Evolutionary conservation across 306 rosid species (phyloP).

Genomic region (Betula pendula): DNA sequence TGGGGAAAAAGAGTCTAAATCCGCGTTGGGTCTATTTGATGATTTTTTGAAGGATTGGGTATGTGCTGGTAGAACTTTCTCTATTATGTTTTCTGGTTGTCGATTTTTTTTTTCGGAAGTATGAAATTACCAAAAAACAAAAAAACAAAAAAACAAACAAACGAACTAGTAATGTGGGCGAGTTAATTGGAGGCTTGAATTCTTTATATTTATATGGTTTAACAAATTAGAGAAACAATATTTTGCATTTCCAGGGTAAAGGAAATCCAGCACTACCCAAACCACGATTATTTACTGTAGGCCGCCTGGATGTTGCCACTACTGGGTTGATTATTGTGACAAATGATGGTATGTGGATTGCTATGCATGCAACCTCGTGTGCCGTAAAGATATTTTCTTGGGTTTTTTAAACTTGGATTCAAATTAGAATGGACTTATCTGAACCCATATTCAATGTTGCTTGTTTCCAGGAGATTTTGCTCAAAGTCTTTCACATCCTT

Average conservation of each 20-base stretch:
- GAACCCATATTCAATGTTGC: conserved; percentile 27
- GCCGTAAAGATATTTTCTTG: neutral
- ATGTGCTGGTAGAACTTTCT: conserved; percentile 33
- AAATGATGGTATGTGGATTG: conserved; percentile 68
- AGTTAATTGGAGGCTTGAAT: conserved; percentile 5
- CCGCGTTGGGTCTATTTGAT: conserved; percentile 69
- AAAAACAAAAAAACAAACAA: too few relatives aligned
- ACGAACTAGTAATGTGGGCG: neutral
- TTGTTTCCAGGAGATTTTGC: conserved; percentile 68
- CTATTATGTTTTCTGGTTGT: neutral
- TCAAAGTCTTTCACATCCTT: conserved; percentile 85
- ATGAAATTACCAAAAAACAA: neutral
- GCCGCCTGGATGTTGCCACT: conserved; percentile 98
- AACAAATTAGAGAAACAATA: neutral
- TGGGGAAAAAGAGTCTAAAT: conserved; percentile 73
- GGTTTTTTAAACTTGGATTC: conserved; percentile 8
- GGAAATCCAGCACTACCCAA: conserved; percentile 59
- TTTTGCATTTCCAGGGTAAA: conserved; percentile 57
- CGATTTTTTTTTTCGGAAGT: neutral
- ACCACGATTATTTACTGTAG: conserved; percentile 86
- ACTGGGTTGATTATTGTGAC: conserved; percentile 92
- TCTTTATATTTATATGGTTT: conserved; percentile 3
- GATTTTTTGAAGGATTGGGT: conserved; percentile 78
- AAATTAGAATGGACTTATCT: conserved; percentile 19
- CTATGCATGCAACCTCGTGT: conserved; percentile 21